These are phyloP conservation scores for Fusarium beomiforme DNA, from an alignment of 2,329 filamentous ascomycete genomes.

Conservation along the genomic window DNA sequence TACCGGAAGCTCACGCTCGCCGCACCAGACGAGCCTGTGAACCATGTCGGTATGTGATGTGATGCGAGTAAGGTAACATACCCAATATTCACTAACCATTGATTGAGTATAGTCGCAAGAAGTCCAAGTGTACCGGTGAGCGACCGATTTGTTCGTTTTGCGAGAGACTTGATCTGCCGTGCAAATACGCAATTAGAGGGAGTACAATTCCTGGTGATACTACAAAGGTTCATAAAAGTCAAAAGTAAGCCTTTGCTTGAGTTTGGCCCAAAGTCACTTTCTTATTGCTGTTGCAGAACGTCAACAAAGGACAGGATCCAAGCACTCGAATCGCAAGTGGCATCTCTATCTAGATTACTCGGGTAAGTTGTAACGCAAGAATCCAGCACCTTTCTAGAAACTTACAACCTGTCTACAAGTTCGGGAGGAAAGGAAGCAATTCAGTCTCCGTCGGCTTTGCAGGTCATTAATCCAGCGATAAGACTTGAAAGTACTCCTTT, in stretches of 20 bases:
- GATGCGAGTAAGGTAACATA: no score
- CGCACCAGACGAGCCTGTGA: slow-evolving; percentile 4
- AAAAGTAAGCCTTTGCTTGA: background rate
- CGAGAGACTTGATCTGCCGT: background rate
- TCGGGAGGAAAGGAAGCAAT: fast-evolving
- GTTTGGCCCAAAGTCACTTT: no score
- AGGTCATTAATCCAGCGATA: background rate
- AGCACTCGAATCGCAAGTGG: background rate
- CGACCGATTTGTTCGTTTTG: slow-evolving; percentile 15
- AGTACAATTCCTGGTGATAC: background rate
- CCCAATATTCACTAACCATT: no score
- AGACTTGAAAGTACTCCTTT: no score
- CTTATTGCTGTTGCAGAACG: background rate
- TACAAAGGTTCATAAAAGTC: background rate
- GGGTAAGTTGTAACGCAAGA: background rate
- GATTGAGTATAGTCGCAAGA: background rate
- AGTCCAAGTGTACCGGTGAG: slow-evolving; percentile 13
- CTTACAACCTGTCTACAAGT: fast-evolving
- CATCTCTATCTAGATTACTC: background rate
- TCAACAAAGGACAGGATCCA: slow-evolving; percentile 1
- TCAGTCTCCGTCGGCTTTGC: fast-evolving
- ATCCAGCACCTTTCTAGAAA: background rate
- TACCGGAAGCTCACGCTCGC: background rate
- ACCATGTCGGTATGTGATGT: background rate
- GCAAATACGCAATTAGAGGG: background rate